Percentiles rank a stretch among this genome's conserved stretches.
These are phyloP conservation scores for Striga asiatica DNA, from an alignment of 257 asterid genomes.

Conservation along the genomic window DNA sequence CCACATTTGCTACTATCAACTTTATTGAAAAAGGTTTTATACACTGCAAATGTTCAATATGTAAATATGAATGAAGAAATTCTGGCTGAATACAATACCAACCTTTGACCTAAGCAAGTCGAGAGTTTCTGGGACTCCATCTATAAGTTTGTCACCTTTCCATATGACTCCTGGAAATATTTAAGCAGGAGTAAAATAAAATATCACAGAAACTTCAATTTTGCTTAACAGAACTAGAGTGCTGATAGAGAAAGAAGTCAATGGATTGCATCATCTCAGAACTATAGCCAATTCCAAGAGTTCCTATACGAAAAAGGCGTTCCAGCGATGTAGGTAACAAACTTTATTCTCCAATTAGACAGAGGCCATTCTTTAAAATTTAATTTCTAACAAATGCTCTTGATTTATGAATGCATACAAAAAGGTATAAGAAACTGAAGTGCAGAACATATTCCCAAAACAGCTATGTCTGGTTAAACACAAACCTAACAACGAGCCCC, in stretches of 20 bases:
- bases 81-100: conserved; percentile 6
- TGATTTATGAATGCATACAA: neutral
- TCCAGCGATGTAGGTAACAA: neutral
- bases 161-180: conserved; percentile 75
- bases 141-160: conserved; percentile 94
- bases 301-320: neutral
- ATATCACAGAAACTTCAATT: neutral
- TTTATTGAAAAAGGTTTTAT: no score
- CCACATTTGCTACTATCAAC: no score
- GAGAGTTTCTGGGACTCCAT: conserved; percentile 96
- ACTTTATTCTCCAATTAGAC: neutral
- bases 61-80: no score
- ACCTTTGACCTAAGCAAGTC: conserved; percentile 94
- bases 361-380: neutral
- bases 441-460: neutral
- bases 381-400: neutral
- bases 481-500: neutral
- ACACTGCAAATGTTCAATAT: no score
- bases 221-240: neutral
- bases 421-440: neutral
- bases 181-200: conserved; percentile 7
- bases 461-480: neutral
- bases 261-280: conserved; percentile 7
- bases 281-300: neutral
- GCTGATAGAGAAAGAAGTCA: neutral